These are phyloP conservation scores for Sporothrix brunneoviolacea DNA, from an alignment of 2,329 filamentous ascomycete genomes.

Conservation along the genomic window DNA sequence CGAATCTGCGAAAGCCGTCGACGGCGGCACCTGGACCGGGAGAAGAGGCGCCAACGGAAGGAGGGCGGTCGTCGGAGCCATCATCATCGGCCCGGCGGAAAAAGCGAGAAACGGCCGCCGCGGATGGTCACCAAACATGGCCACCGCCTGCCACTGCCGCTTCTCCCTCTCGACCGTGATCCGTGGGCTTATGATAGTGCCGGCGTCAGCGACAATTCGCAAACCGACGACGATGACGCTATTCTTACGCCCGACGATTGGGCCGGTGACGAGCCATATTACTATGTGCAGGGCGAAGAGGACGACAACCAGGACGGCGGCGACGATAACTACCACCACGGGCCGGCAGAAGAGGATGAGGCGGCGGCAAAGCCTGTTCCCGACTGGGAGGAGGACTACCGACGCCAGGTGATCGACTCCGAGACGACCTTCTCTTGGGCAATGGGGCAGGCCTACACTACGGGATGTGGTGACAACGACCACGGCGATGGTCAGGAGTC, in stretches of 20 bases:
- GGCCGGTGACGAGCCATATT: neutral
- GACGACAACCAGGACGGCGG: neutral
- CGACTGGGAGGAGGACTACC: conserved; percentile 11
- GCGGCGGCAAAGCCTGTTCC: neutral
- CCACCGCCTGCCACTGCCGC: conserved; percentile 18
- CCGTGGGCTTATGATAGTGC: conserved; percentile 1
- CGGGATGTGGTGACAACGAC: neutral
- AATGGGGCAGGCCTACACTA: neutral
- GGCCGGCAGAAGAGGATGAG: no score
- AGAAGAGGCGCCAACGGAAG: neutral
- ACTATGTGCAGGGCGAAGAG: neutral
- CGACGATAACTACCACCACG: neutral
- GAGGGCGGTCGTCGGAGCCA: neutral
- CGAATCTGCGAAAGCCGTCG: conserved; percentile 14
- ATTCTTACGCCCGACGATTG: no score
- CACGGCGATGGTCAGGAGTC: neutral
- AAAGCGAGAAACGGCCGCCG: neutral
- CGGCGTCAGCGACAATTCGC: neutral
- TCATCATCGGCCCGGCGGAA: neutral
- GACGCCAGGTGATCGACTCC: conserved; percentile 10
- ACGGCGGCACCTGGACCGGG: neutral
- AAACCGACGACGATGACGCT: neutral
- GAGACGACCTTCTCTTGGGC: neutral
- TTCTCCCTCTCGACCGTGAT: conserved; percentile 6
- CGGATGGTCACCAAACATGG: conserved; percentile 16